Conservation (phyloP, 2,329 filamentous ascomycete species). For the Talaromyces funiculosus region DNA sequence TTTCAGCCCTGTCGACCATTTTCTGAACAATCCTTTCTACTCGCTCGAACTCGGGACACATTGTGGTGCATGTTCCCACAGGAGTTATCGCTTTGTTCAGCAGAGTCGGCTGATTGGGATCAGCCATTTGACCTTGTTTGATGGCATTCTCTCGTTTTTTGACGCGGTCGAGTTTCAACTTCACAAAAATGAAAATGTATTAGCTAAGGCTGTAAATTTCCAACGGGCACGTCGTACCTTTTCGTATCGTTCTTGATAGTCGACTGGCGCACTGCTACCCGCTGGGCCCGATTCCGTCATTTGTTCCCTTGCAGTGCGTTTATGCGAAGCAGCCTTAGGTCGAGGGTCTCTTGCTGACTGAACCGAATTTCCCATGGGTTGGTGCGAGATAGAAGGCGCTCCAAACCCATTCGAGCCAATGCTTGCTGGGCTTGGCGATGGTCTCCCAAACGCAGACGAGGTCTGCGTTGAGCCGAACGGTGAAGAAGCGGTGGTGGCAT, state of each 20-base stretch:
- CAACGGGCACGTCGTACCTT: constrained; percentile 22
- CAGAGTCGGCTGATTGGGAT: constrained; percentile 56
- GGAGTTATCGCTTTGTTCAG: constrained; percentile 57
- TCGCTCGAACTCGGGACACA: constrained; percentile 61
- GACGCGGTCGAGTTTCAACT: constrained; percentile 48
- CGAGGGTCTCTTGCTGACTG: constrained; percentile 18
- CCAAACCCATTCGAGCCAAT: constrained; percentile 16
- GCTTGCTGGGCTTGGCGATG: constrained; percentile 20
- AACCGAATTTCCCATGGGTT: constrained; percentile 8
- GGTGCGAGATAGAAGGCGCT: constrained; percentile 14
- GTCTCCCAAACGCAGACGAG: constrained; percentile 1
- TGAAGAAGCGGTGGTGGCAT: neutral
- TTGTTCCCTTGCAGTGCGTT: constrained; percentile 12
- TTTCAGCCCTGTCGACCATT: constrained; percentile 57
- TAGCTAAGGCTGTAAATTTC: neutral
- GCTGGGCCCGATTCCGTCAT: constrained; percentile 16
- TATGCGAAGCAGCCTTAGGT: constrained; percentile 5
- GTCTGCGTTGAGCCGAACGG: constrained; percentile 3
- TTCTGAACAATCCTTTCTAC: constrained; percentile 58
- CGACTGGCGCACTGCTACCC: constrained; percentile 22
- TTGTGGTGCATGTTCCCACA: constrained; percentile 56
- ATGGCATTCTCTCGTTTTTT: constrained; percentile 49
- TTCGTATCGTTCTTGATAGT: constrained; percentile 34
- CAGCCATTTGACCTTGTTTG: constrained; percentile 48
- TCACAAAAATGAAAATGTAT: constrained; percentile 10